phyloP scores from a whole-genome alignment of 805 yeast species.

The Yarrowia yakushimensis region DNA sequence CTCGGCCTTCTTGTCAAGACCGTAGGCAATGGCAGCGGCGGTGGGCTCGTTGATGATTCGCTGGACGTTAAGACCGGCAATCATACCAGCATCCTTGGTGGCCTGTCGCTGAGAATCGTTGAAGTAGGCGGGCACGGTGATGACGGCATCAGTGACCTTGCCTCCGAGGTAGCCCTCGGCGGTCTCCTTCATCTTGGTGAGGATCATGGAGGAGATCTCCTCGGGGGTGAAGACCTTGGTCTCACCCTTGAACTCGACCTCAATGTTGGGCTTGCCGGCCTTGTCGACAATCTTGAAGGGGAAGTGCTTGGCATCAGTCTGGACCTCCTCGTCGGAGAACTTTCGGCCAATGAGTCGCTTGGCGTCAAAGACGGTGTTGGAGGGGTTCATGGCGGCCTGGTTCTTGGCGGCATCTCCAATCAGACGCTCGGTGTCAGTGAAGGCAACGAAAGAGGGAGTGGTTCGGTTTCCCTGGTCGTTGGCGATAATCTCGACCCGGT shows the following conservation, averaged over 20 bases:
- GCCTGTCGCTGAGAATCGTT: conserved; percentile 98
- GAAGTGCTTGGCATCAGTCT: conserved; percentile 77
- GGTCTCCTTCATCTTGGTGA: conserved; percentile 87
- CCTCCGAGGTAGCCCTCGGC: conserved; percentile 89
- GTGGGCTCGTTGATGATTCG: conserved; percentile 97
- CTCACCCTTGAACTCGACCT: conserved; percentile 88
- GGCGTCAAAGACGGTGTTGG: conserved; percentile 91
- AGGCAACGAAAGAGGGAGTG: conserved; percentile 94
- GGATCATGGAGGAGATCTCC: conserved; percentile 90
- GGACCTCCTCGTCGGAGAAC: conserved; percentile 74
- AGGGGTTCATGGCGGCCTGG: conserved; percentile 96
- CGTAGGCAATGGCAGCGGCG: conserved; percentile 99
- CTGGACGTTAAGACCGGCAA: conserved; percentile 91
- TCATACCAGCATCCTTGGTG: conserved; percentile 94
- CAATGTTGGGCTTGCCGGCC: conserved; percentile 80
- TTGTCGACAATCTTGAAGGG: conserved; percentile 78
- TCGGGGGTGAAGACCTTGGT: conserved; percentile 85
- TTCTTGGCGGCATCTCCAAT: conserved; percentile 98
- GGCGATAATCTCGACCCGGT: conserved; percentile 91
- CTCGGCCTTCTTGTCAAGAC: conserved; percentile 64
- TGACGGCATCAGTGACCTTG: conserved; percentile 84
- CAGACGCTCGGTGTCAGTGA: conserved; percentile 91
- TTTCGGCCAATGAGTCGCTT: conserved; percentile 90
- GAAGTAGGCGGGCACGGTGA: conserved; percentile 96
- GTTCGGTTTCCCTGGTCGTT: conserved; percentile 99